Evolutionary conservation across 148 eudicot genomes (phyloP), one percentile per base, ranked within the genome.

Genomic region (Amaranthus hypochondriacus): DNA sequence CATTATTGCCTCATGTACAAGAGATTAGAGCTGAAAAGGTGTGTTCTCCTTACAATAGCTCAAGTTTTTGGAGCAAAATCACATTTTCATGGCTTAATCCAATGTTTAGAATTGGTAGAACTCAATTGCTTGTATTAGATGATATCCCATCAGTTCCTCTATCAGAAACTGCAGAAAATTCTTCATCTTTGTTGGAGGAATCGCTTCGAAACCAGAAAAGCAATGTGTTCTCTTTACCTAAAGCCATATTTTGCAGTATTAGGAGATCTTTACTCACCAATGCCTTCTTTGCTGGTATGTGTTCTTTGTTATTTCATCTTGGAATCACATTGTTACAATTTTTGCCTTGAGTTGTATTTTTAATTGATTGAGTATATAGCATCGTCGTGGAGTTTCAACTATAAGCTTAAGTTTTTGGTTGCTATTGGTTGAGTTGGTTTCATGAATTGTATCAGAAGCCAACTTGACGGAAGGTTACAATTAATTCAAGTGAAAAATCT

Each of bases 31-130:
- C 12, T 55, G 75, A 39, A 48, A 73, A 53, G 57, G 69, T 50
- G 5, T 28, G 39, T 28, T 66, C 55, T 8, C 48, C 76, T 9
- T 91, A 81, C 71, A 69, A 76, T 4, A 68, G 46, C 49, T 87
- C 95, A 14, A 80, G 92, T 13, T 58, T 91, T 77, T 88, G 90
- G 92, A 83, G 91, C 70, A 79, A 73, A 69, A 68, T 89, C 46
- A 83, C 92, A 6, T 93, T 93, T 44, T 81, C 75, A 11, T 91
- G 97, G 98, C 92, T 91, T n/a, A 93, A 89, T 66, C 94, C 97
- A 43, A 81, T 93, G 44, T 91, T 93, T 46, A 73, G 82, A 72
- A 80, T 57, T 73, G 97, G 98, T 44, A 82, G 81, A 13, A 67
- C n/a, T 47, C 82, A 84, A 59, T 84, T 89, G 76, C 86, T 93